These are phyloP conservation scores for Starmerella stellata DNA, from an alignment of 805 yeast species.

Conservation along the genomic window DNA sequence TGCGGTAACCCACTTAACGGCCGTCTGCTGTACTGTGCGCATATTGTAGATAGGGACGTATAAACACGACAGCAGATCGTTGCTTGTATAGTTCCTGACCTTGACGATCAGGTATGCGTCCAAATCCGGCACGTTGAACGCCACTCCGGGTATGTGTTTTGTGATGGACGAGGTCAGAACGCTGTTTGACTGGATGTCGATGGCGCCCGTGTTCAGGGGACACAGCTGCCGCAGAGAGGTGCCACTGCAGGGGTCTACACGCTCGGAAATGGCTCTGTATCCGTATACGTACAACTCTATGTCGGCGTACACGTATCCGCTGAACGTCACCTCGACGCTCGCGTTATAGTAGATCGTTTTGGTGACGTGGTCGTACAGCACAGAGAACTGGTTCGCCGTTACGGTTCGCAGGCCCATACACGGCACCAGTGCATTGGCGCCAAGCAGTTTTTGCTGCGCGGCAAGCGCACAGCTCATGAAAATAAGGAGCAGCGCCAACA, in stretches of 20 bases:
- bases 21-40: slow-evolving; percentile 59
- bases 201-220: slow-evolving; percentile 66
- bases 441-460: slow-evolving; percentile 6
- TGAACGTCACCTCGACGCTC: slow-evolving; percentile 49
- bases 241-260: slow-evolving; percentile 41
- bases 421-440: slow-evolving; percentile 65
- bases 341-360: slow-evolving; percentile 49
- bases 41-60: slow-evolving; percentile 62
- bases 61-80: slow-evolving; percentile 44
- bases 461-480: slow-evolving; percentile 5
- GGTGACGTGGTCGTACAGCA: slow-evolving; percentile 55
- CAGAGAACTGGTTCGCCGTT: slow-evolving; percentile 57
- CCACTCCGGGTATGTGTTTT: slow-evolving; percentile 58
- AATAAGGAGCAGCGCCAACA: slow-evolving; percentile 3
- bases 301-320: slow-evolving; percentile 49
- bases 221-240: slow-evolving; percentile 70
- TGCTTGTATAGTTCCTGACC: slow-evolving; percentile 24
- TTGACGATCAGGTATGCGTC: slow-evolving; percentile 56
- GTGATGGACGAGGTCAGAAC: slow-evolving; percentile 32
- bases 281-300: slow-evolving; percentile 76
- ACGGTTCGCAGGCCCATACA: slow-evolving; percentile 66
- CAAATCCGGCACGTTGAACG: slow-evolving; percentile 70
- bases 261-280: slow-evolving; percentile 41
- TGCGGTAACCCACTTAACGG: slow-evolving; percentile 89
- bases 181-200: slow-evolving; percentile 58